These are phyloP conservation scores for Acer yangbiense DNA, from an alignment of 345 rosid genomes.

Conservation along the genomic window DNA sequence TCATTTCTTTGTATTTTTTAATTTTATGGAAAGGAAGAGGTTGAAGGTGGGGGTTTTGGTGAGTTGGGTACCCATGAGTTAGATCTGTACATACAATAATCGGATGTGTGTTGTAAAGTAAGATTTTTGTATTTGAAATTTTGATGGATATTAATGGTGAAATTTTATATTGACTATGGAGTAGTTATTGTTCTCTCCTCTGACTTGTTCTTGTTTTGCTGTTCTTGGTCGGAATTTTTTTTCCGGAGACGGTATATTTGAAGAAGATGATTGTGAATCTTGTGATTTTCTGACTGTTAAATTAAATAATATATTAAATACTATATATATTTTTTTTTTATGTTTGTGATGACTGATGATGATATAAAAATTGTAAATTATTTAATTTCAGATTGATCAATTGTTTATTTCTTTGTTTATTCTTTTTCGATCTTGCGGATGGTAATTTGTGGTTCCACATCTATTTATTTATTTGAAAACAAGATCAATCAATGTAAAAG, in stretches of 20 bases:
- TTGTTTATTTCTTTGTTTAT: too few species aligned
- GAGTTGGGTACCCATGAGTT: neutral
- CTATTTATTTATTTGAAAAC: too few species aligned
- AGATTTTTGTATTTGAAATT: neutral
- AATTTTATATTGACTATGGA: too few species aligned
- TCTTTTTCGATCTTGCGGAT: too few species aligned
- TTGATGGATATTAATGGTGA: neutral
- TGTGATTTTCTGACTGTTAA: too few species aligned
- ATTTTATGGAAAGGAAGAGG: neutral
- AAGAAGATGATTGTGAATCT: neutral
- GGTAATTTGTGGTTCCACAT: too few species aligned
- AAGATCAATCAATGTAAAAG: too few species aligned
- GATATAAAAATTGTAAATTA: too few species aligned
- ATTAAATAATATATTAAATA: too few species aligned
- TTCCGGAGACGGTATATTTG: neutral
- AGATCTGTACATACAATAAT: neutral
- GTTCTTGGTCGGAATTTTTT: too few species aligned
- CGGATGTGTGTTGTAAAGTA: neutral
- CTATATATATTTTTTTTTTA: too few species aligned
- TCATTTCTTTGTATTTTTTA: neutral
- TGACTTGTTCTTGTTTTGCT: neutral
- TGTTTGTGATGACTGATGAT: neutral
- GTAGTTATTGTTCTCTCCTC: neutral
- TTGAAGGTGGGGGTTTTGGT: slow-evolving; percentile 2
- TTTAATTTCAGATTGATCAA: too few species aligned